Base-by-base conservation (phyloP, 2,329 filamentous ascomycete species). In the Pseudopithomyces maydicus region DNA sequence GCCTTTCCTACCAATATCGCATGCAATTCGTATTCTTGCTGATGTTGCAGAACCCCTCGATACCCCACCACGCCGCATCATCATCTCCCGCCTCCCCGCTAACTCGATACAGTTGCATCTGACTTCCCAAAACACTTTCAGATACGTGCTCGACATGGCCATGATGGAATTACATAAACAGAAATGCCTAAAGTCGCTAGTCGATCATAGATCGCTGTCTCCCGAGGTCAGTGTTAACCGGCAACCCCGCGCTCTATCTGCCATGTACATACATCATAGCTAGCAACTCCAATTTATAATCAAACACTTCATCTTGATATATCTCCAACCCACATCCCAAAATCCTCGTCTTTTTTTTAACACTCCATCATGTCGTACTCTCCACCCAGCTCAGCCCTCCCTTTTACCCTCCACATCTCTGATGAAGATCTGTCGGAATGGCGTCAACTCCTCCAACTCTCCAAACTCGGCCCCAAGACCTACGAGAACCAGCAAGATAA, bases 361-460 rank as follows among this genome's bases (percentile, higher is more conserved):
- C 12, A 15, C 17, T 19, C 3, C 55, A 62, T n/a, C 48, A 74
- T 74, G 71, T 58, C 70, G 10, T 74, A 74, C 66, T 68, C 70
- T 54, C 68, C 64, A 10, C 72, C 72, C 35, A 61, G 43, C 50
- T 67, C 66, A 17, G 70, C 69, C 2, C 66, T 68, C 35, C 70
- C 70, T 1, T 76, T 74, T 57, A 73, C 67, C 1, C 70, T 76
- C 52, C 54, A 63, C 46, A 55, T 76, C 38, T 59, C 73, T 6
- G 72, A 77, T 35, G 48, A 73, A 39, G 68, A 69, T 43, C 48
- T 74, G 12, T 69, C 69, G 5, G 72, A 75, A 47, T 74, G 71
- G 65, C 69, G 70, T 46, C 73, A 74, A 49, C 73, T 77, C 35
- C 66, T 77, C 50, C 59, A 68, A 41, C 65, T 76, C 33, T 73